Evolutionary conservation across 306 rosid genomes (phyloP), one percentile per base, ranked within the genome.

Genomic region (Alnus glutinosa): DNA sequence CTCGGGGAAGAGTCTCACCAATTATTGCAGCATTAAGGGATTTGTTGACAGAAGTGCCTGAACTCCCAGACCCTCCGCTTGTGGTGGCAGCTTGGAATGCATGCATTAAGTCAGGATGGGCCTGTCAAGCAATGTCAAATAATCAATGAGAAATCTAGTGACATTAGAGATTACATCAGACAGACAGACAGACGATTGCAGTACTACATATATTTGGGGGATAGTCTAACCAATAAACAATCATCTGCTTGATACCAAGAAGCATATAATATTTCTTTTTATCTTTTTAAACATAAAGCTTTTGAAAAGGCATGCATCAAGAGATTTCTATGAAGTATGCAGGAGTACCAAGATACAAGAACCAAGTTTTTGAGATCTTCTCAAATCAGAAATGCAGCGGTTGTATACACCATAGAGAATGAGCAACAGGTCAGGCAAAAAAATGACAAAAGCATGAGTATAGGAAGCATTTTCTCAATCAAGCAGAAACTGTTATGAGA

Each of bases 51-150:
- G 97, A 55, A 71, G 86, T 62, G 28, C 89, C 89, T 13, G 99
- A 88, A 87, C 83, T 91, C 82, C 97, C 97, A 18, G 98, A 86
- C 62, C 97, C 97, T 32, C 99, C 98, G 4, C 94, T 88, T 68
- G 80, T 58, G 30, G 98, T 89, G 74, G 96, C 97, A 78, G 98
- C 95, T 91, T 96, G 99, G 82, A 96, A 89, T 76, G 97, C 97
- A 39, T 96, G 99, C 19, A 93, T 83, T 86, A 93, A 83, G 85
- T 96, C 92, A 16, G 99, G 99, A 84, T 90, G 89, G 15, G 97
- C 91, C 97, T 93, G 92, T 55, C 67, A 79, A 54, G 52, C 50
- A 74, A 76, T 58, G 55, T 16, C 75, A 54, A 63, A 55, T 73
- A 37, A 75, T 23, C 81, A 51, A 66, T 66, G 52, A 68, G 55